Base-by-base conservation (phyloP, 768 basidiomycete genomes). In the Termitomyces heimii region DNA sequence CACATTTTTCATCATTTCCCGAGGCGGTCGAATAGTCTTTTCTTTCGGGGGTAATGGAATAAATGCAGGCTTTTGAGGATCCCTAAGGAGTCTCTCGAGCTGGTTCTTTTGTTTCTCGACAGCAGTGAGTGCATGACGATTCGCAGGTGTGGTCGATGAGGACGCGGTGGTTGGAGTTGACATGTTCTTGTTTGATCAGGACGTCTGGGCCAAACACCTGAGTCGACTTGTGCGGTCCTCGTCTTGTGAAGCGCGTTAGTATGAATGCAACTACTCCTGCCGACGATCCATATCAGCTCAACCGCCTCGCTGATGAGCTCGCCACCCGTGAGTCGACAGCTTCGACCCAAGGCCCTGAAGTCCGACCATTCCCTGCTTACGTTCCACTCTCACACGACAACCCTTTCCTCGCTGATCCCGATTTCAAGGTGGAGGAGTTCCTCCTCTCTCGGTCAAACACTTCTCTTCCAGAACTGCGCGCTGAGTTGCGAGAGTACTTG, bases 1-100 rank as follows among this genome's bases (percentile, higher is more conserved):
- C 7, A 99, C 96, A 65, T 98, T 98, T 81, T 97, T 98, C 92
- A 99, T 98, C 92, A 94, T 94, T 70, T 94, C 97, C 49, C 92
- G 79, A 9, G 95, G 79, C 1, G 94, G 77, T 20, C 94, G 78
- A 31, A 98, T 77, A 0, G 78, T 79, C 75, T 92, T 94, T 60
- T 91, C 89, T 70, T 91, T 89, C 5, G 89, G 88, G 1, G 89
- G 77, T n/a, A 81, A 65, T 2, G 95, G 93, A 10, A 98, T 74
- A 66, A 82, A 82, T 1, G 86, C 91, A 1, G 86, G 84, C 68
- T 94, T 95, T 7, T 80, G 69, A 0, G 97, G 97, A 64, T 98
- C 91, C 68, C 89, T 92, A 60, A 98, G 83, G 34, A 99, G 83
- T 62, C 83, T 89, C 24, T 92, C 91, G 28, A 99, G 85, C 69